phyloP scores from a whole-genome alignment of 345 rosid genomes.

The Arabidopsis suecica region DNA sequence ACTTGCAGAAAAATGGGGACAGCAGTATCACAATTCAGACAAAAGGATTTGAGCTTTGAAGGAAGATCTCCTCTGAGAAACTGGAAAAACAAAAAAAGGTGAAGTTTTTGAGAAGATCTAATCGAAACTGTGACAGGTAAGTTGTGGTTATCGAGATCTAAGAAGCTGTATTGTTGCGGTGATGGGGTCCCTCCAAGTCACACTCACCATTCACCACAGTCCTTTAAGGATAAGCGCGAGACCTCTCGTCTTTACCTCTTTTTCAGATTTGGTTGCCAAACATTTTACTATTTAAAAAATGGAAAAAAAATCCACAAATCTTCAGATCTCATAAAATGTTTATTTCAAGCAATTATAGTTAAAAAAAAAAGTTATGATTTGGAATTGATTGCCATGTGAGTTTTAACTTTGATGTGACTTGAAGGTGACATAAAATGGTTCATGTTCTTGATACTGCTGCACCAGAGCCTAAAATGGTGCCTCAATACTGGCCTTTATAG shows the following conservation, averaged over 20 bases:
- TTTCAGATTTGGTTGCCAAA: constrained; percentile 19
- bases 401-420: constrained; percentile 43
- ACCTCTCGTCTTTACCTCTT: background rate
- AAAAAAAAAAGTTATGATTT: background rate
- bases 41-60: background rate
- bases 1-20: background rate
- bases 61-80: constrained; percentile 30
- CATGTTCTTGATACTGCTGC: constrained; percentile 24
- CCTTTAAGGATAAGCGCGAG: constrained; percentile 38
- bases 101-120: constrained; percentile 35
- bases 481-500: background rate
- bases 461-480: constrained; percentile 19
- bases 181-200: constrained; percentile 48
- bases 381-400: constrained; percentile 22
- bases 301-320: background rate
- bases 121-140: constrained; percentile 7
- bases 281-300: background rate
- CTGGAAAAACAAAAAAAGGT: background rate
- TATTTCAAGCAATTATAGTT: background rate
- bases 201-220: constrained; percentile 34
- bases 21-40: constrained; percentile 6
- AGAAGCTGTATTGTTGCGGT: constrained; percentile 31
- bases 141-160: constrained; percentile 32
- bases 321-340: constrained; percentile 4
- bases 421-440: constrained; percentile 42